These are phyloP conservation scores for Xerocomus nothofagi DNA, from an alignment of 1,284 basidiomycete genomes.

Conservation along the genomic window DNA sequence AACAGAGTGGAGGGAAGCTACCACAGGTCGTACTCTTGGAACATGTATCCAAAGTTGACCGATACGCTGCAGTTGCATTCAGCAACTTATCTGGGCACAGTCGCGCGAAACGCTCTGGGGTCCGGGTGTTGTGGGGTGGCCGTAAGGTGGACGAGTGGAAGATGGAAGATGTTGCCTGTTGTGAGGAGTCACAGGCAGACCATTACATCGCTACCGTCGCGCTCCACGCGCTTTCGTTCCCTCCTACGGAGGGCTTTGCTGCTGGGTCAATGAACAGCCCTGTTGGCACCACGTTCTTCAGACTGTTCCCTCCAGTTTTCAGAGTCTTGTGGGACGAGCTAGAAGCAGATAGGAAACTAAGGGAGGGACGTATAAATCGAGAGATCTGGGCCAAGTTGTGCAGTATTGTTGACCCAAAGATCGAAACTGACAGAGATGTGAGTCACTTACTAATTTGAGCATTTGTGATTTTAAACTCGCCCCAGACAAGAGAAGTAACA, in stretches of 20 bases:
- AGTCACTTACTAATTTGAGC: conserved; percentile 9
- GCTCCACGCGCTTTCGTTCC: conserved; percentile 73
- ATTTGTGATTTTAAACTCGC: conserved; percentile 3
- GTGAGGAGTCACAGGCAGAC: conserved; percentile 78
- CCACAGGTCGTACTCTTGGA: conserved; percentile 73
- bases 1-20: conserved; percentile 75
- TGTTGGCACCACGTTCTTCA: conserved; percentile 58
- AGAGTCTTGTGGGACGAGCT: conserved; percentile 95
- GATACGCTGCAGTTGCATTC: conserved; percentile 76
- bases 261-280: conserved; percentile 43
- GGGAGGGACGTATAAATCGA: conserved; percentile 68
- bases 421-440: conserved; percentile 47
- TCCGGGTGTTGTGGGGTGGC: conserved; percentile 74
- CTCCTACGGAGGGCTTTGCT: conserved; percentile 61
- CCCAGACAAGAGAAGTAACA: conserved; percentile 33
- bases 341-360: conserved; percentile 61
- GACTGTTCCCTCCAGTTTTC: conserved; percentile 78
- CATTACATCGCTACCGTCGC: conserved; percentile 90
- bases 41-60: conserved; percentile 64
- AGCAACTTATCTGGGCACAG: conserved; percentile 61
- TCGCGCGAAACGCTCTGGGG: conserved; percentile 69
- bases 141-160: conserved; percentile 66
- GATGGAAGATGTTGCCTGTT: conserved; percentile 88
- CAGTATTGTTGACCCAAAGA: conserved; percentile 58
- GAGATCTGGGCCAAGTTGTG: conserved; percentile 71